Conservation (phyloP, 495 filamentous ascomycete genomes). For the Acidiella bohemica region DNA sequence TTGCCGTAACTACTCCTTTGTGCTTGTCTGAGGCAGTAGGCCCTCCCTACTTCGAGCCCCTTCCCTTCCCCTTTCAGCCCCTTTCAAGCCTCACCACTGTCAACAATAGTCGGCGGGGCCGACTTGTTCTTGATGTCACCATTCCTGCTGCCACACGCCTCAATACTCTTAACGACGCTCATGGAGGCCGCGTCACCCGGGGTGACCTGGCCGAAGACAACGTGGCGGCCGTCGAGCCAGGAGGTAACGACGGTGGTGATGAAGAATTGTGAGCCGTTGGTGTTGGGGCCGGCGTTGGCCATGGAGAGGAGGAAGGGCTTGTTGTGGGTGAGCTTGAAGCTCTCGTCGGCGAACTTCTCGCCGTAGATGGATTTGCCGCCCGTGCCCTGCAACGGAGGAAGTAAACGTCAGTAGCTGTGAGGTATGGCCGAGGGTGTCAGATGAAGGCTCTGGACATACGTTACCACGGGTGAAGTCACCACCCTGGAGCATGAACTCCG, state of each 20-base stretch:
- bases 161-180: conserved; percentile 29
- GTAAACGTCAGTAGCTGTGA: background rate
- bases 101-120: conserved; percentile 25
- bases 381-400: conserved; percentile 44
- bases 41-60: background rate
- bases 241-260: conserved; percentile 34
- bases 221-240: conserved; percentile 34
- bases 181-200: conserved; percentile 24
- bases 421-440: background rate
- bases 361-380: conserved; percentile 82
- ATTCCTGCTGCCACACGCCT: conserved; percentile 26
- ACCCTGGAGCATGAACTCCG: conserved; percentile 40
- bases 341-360: conserved; percentile 74
- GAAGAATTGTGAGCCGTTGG: conserved; percentile 67
- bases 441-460: conserved; percentile 24
- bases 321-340: conserved; percentile 54
- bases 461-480: conserved; percentile 40
- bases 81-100: conserved; percentile 19
- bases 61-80: background rate
- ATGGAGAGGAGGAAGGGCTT: conserved; percentile 58
- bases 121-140: conserved; percentile 30
- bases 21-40: background rate
- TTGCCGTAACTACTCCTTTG: background rate
- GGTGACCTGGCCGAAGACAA: conserved; percentile 33
- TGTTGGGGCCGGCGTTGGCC: conserved; percentile 72